A percentile compares a stretch with the other conserved stretches of the same genome.
phyloP scores from a whole-genome alignment of 345 rosid genomes.

The Citrus maxima region DNA sequence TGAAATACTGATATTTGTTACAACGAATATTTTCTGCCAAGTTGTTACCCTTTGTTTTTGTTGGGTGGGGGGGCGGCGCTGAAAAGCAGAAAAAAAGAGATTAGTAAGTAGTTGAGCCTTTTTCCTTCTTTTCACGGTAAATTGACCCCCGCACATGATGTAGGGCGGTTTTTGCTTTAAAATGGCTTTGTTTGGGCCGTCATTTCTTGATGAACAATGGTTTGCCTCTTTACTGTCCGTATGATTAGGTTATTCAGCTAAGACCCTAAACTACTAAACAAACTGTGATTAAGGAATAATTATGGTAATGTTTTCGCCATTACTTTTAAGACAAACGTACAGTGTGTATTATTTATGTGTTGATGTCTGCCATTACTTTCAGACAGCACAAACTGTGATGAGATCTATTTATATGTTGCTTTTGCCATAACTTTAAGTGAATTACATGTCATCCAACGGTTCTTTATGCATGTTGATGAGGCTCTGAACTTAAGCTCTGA shows the following conservation, averaged over 20 bases:
- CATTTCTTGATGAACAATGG: background rate
- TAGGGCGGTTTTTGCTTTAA: too few relatives aligned
- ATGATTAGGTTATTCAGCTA: background rate
- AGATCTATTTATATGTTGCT: background rate
- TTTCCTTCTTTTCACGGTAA: too few relatives aligned
- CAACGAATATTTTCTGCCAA: background rate
- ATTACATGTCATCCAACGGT: background rate
- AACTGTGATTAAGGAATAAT: background rate
- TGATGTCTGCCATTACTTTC: background rate
- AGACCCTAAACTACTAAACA: background rate
- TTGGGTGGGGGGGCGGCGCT: rapidly evolving
- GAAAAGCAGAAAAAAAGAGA: too few relatives aligned
- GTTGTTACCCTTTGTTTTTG: background rate
- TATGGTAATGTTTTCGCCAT: background rate
- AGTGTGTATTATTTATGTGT: too few relatives aligned
- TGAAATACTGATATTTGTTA: background rate
- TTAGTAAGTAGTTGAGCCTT: too few relatives aligned
- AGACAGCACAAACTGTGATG: background rate
- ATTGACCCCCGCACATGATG: too few relatives aligned
- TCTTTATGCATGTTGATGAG: background rate
- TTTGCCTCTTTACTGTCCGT: background rate
- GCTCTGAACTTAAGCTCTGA: background rate
- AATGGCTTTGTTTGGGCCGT: too few relatives aligned
- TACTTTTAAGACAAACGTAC: background rate
- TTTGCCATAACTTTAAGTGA: background rate